Evolutionary conservation across 805 yeast genomes (phyloP).

Genomic region (Deakozyma indianensis): DNA sequence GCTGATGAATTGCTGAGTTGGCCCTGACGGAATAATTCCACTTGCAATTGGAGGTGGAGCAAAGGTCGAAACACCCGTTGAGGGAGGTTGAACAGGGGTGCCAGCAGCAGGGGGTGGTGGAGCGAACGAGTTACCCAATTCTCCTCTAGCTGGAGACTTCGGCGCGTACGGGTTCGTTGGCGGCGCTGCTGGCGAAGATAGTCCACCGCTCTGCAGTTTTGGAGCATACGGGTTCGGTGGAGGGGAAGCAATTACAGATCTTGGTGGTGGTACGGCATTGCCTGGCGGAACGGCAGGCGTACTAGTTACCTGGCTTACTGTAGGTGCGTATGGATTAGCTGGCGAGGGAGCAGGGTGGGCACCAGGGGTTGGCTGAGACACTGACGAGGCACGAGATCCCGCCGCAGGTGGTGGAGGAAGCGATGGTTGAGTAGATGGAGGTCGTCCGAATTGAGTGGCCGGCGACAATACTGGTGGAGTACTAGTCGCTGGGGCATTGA

Average conservation of each 20-base stretch:
- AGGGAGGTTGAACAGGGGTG: conserved; percentile 5
- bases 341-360: conserved; percentile 8
- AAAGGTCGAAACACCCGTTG: conserved; percentile 9
- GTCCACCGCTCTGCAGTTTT: conserved; percentile 14
- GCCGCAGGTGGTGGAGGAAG: conserved; percentile 9
- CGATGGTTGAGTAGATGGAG: conserved; percentile 5
- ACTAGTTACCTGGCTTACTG: conserved; percentile 17
- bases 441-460: conserved; percentile 2
- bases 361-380: conserved; percentile 16
- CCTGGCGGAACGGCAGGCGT: conserved; percentile 37
- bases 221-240: conserved; percentile 24
- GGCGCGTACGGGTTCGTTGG: conserved; percentile 29
- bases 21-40: background rate
- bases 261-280: conserved; percentile 24
- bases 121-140: conserved; percentile 12
- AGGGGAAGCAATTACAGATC: conserved; percentile 6
- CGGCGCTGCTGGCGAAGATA: conserved; percentile 16
- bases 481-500: background rate
- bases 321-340: conserved; percentile 25
- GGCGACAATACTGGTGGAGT: conserved; percentile 7
- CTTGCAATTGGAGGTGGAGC: conserved; percentile 6
- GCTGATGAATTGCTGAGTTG: background rate
- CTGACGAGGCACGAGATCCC: conserved; percentile 1
- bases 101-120: conserved; percentile 11
- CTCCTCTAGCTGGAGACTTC: conserved; percentile 7